Percentiles rank a stretch among this genome's conserved stretches.
phyloP scores from a whole-genome alignment of 192 early-diverging fungal genomes.

The Coemansia sp. region DNA sequence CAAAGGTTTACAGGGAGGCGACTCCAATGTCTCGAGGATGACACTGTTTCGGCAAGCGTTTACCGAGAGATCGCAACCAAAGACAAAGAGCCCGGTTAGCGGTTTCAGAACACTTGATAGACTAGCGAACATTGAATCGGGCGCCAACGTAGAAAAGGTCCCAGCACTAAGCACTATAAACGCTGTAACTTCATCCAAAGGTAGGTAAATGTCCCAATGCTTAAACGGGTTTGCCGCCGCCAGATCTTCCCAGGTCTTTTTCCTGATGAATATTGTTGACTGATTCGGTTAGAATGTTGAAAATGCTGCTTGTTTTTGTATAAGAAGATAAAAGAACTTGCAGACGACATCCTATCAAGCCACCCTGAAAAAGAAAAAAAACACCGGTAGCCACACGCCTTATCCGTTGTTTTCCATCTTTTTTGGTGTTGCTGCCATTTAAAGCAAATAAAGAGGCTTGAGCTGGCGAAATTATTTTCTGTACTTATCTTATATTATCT shows the following conservation, averaged over 20 bases:
- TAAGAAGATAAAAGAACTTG: too few relatives aligned
- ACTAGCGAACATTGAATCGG: not conserved
- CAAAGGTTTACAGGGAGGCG: not conserved
- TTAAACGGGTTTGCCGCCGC: too few relatives aligned
- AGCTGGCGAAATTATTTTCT: not conserved
- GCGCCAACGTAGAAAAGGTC: not conserved
- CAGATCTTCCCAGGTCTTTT: too few relatives aligned
- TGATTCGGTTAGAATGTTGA: too few relatives aligned
- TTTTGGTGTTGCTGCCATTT: not conserved
- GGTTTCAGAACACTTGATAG: not conserved
- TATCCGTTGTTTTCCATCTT: not conserved
- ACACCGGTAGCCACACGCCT: not conserved
- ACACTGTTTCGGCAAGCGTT: not conserved
- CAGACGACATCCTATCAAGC: not conserved
- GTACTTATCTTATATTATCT: not conserved
- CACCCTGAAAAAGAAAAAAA: not conserved
- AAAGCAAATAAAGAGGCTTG: not conserved
- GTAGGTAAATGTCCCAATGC: not conserved
- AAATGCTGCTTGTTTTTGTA: too few relatives aligned
- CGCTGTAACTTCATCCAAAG: not conserved
- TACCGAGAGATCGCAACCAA: not conserved
- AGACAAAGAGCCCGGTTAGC: not conserved
- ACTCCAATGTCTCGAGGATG: not conserved
- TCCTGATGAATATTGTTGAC: too few relatives aligned
- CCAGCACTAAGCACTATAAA: not conserved